phyloP scores from a whole-genome alignment of 345 rosid genomes.

The Toxicodendron radicans region DNA sequence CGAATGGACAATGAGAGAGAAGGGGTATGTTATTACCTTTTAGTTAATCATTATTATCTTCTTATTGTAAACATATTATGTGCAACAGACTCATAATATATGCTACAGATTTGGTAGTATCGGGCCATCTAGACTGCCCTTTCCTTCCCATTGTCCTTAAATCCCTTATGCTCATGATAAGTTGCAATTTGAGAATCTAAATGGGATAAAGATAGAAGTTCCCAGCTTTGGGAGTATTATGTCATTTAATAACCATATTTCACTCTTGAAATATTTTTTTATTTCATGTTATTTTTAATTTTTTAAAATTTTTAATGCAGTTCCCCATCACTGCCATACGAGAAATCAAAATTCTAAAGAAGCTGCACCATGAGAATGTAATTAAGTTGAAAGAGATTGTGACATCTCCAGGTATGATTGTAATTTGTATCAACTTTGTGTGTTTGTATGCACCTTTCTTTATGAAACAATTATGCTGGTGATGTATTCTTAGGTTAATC shows the following conservation, averaged over 20 bases:
- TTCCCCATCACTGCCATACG: constrained; percentile 83
- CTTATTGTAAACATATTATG: background rate
- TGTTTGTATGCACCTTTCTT: background rate
- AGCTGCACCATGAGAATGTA: constrained; percentile 70
- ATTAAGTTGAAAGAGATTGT: constrained; percentile 75
- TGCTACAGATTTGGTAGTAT: background rate
- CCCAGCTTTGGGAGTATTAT: background rate
- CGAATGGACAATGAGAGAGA: constrained; percentile 98
- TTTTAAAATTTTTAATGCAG: constrained; percentile 30
- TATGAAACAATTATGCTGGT: background rate
- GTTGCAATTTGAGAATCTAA: background rate
- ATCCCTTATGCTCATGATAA: background rate
- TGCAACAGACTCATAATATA: background rate
- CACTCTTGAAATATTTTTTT: background rate
- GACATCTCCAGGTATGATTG: constrained; percentile 61
- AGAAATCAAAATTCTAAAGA: constrained; percentile 77
- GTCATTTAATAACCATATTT: background rate
- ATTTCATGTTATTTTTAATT: background rate
- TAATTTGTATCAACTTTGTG: background rate
- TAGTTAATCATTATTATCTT: background rate
- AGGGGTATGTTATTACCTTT: constrained; percentile 56
- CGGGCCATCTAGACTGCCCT: background rate
- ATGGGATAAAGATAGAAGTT: background rate
- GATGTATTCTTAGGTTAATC: no score
- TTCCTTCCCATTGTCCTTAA: background rate